These are phyloP conservation scores for Lentinula edodes DNA, from an alignment of 768 basidiomycete genomes.

Conservation along the genomic window DNA sequence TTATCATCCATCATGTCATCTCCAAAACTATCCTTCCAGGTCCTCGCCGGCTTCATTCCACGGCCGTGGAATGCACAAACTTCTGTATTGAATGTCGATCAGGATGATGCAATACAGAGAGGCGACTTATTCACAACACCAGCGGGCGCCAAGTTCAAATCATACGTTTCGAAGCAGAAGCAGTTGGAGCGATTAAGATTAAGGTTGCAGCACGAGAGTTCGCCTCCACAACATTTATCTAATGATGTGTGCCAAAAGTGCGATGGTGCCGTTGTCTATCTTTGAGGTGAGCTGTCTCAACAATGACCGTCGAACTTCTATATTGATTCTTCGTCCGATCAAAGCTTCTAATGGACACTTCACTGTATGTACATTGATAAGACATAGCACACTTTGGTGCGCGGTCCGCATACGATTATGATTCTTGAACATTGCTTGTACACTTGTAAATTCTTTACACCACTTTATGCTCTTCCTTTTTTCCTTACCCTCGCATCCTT, in stretches of 20 bases:
- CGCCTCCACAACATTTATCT: conserved; percentile 18
- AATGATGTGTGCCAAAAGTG: conserved; percentile 33
- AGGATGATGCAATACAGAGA: background rate
- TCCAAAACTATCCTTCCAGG: conserved; percentile 49
- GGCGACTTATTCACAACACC: background rate
- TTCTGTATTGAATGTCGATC: conserved; percentile 17
- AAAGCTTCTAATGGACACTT: background rate
- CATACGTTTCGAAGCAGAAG: conserved; percentile 55
- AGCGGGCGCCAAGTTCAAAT: conserved; percentile 17
- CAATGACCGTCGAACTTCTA: background rate
- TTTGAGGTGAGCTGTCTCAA: conserved; percentile 30
- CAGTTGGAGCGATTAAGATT: conserved; percentile 61
- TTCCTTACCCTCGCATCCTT: background rate
- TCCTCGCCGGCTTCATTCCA: conserved; percentile 56
- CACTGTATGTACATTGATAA: background rate
- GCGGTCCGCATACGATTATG: background rate
- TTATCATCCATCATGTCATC: conserved; percentile 46
- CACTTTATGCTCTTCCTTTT: background rate
- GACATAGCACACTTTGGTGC: background rate
- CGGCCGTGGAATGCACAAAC: conserved; percentile 42
- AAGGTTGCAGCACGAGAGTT: conserved; percentile 41
- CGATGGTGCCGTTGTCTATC: conserved; percentile 27
- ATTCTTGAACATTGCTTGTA: background rate
- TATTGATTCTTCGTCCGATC: background rate
- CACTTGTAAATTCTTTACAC: background rate